Base-by-base conservation (phyloP, 1,139 yeast genomes). In the Hanseniaspora uvarum region DNA sequence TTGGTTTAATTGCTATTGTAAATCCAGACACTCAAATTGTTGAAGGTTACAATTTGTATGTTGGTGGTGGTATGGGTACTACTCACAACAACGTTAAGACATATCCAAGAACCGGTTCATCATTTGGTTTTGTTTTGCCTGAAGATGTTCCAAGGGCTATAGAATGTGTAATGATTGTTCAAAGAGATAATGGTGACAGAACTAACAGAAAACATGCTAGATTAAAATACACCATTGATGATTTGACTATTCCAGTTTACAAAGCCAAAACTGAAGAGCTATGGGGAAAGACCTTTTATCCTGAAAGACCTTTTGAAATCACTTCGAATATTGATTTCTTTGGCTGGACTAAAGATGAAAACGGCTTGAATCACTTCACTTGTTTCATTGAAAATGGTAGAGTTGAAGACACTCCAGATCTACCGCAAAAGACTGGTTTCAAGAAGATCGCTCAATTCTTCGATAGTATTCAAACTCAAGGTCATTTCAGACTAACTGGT, bases 21-120 rank as follows among this genome's bases (percentile, higher is more conserved):
- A 86, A 83, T 63, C 77, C 79, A 60, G 73, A 80, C 59, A 75
- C 76, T 63, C 60, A 80, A 75, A 57, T 69, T 66, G 55, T 70
- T 69, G 59, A 59, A 53, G 98, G 97, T 54, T 92, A 80, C 75
- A 89, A 92, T 64, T 80, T 92, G 52, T 77, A 85, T 58, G 95
- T 83, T 59, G 98, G 97, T 68, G 98, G 97, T 73, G 98, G 97
- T 76, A 89, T 92, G 97, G 98, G 97, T 63, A 79, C 94, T 40
- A 92, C 97, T 34, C 98, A 92, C 70, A 89, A 89, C 75, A 92
- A 92, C 73, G 84, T 84, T 66, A 92, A 89, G 76, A 92, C 98
- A 0, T 92, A 92, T 65, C 98, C 98, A 62, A 80, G 97, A 72
- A 79, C 95, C 16, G 97, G 95, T 58, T 82, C 95, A 23, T 72